These are phyloP conservation scores for Eutrema japonicum DNA, from an alignment of 345 rosid genomes.

Conservation along the genomic window DNA sequence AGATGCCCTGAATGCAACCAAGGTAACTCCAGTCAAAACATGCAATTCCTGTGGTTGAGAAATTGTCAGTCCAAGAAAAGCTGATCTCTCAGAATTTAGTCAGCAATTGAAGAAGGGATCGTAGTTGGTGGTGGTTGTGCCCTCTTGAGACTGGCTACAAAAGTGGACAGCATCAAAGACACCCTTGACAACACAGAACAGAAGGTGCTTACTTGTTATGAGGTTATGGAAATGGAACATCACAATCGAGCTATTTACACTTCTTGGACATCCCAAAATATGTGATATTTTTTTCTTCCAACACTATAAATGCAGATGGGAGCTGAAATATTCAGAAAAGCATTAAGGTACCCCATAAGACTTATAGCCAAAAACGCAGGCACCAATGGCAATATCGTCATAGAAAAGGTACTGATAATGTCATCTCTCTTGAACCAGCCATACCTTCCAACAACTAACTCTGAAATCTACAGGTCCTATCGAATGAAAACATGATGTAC, in stretches of 20 bases:
- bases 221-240: constrained; percentile 1
- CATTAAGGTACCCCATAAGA: constrained; percentile 75
- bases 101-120: constrained; percentile 94
- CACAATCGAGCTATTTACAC: background rate
- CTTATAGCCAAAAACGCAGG: constrained; percentile 90
- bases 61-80: constrained; percentile 33
- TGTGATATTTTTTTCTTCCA: background rate
- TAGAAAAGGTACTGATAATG: constrained; percentile 60
- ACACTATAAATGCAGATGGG: constrained; percentile 61
- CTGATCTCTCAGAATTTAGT: constrained; percentile 54
- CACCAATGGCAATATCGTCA: constrained; percentile 71
- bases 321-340: constrained; percentile 88
- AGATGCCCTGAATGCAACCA: constrained; percentile 95
- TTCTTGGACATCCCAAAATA: constrained; percentile 16
- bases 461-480: constrained; percentile 58
- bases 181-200: constrained; percentile 77
- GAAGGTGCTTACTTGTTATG: constrained; percentile 54
- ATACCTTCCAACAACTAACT: constrained; percentile 6
- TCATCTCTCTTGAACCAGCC: constrained; percentile 12
- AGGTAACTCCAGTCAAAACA: constrained; percentile 53
- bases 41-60: constrained; percentile 16
- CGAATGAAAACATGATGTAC: constrained; percentile 51
- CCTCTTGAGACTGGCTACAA: constrained; percentile 72
- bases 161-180: constrained; percentile 70
- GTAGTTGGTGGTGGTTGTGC: constrained; percentile 94